phyloP scores from a whole-genome alignment of 768 basidiomycete genomes.

The Leccinum rimulosum region DNA sequence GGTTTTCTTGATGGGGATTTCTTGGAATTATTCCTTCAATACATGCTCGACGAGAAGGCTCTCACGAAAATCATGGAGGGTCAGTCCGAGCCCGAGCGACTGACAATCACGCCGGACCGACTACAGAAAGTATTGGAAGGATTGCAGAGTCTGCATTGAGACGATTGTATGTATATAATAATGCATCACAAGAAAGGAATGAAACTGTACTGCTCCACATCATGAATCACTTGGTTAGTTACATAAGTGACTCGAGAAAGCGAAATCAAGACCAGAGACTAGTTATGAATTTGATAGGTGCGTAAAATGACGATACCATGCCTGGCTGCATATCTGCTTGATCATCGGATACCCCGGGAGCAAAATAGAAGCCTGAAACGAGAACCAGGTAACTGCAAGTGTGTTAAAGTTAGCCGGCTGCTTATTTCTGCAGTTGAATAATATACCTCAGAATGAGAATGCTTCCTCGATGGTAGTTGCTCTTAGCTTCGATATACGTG shows the following conservation, averaged over 20 bases:
- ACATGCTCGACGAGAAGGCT: constrained; percentile 37
- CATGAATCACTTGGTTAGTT: constrained; percentile 1
- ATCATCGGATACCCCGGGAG: constrained; percentile 45
- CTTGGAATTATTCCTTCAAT: constrained; percentile 61
- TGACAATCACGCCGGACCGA: constrained; percentile 40
- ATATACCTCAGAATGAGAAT: constrained; percentile 88
- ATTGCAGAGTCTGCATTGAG: constrained; percentile 56
- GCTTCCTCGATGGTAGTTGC: constrained; percentile 96
- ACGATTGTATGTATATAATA: background rate
- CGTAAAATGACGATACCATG: constrained; percentile 2
- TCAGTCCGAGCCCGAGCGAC: constrained; percentile 53
- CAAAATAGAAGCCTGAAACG: constrained; percentile 88
- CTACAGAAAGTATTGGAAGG: constrained; percentile 45
- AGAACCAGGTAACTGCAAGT: constrained; percentile 83
- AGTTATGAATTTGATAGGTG: constrained; percentile 9
- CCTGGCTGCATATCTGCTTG: constrained; percentile 11
- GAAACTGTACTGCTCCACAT: constrained; percentile 14
- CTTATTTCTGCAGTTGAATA: background rate
- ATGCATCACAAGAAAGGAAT: constrained; percentile 17
- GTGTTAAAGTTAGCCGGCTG: background rate
- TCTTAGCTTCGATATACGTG: constrained; percentile 98
- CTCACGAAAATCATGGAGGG: constrained; percentile 58
- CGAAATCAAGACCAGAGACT: constrained; percentile 13
- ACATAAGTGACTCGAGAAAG: background rate
- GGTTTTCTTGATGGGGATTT: constrained; percentile 92